Conservation (phyloP, 352 stramenopile genomes). For the Globisporangium rhizosaccharum region DNA sequence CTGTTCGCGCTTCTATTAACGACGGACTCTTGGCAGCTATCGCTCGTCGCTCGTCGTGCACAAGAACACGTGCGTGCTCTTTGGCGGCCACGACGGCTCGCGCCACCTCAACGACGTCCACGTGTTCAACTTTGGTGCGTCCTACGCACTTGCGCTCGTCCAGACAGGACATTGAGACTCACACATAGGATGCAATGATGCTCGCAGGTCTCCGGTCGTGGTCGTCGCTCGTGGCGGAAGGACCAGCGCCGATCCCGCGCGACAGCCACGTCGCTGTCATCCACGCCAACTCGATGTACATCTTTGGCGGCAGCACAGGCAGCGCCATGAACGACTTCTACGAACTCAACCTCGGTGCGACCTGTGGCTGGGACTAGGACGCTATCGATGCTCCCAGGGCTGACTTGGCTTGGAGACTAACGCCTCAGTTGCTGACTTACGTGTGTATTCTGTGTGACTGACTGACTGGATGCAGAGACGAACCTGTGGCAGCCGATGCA, state of each 20-base stretch:
- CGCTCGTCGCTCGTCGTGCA: conserved; percentile 89
- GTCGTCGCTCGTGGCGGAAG: conserved; percentile 87
- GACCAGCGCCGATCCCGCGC: conserved; percentile 89
- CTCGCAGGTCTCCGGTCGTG: conserved; percentile 69
- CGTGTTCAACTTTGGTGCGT: conserved; percentile 93
- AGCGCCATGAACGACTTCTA: conserved; percentile 98
- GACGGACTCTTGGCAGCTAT: conserved; percentile 34
- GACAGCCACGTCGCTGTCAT: conserved; percentile 96
- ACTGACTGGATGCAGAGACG: conserved; percentile 26
- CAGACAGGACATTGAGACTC: neutral
- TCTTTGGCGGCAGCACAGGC: conserved; percentile 94
- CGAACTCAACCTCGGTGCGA: conserved; percentile 84
- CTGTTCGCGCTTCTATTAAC: neutral
- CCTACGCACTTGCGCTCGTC: neutral
- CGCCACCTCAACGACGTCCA: conserved; percentile 96
- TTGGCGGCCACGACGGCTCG: conserved; percentile 96
- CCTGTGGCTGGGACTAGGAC: neutral
- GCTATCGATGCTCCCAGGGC: neutral
- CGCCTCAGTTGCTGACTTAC: neutral
- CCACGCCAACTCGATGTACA: conserved; percentile 92
- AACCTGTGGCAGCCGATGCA: conserved; percentile 70
- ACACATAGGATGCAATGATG: neutral
- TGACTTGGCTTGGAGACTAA: neutral
- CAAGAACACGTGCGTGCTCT: conserved; percentile 93
- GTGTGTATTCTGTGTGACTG: neutral